phyloP scores from a whole-genome alignment of 352 stramenopile genomes.

The Globisporangium nodosum region DNA sequence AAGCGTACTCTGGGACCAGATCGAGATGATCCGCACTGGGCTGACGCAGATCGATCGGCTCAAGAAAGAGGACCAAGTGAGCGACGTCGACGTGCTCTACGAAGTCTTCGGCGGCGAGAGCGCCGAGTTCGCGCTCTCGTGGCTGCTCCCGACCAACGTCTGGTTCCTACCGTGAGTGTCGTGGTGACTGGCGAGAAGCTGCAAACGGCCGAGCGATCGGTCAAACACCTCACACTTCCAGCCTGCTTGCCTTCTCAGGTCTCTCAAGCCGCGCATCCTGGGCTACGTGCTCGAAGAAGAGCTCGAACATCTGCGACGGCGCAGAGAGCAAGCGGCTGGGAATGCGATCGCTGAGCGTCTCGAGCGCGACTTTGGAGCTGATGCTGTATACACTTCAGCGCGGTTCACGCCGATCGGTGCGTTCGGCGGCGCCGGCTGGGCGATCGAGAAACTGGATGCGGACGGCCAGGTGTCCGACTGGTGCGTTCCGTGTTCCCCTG shows the following conservation, averaged over 20 bases:
- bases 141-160: conserved; percentile 82
- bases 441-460: neutral
- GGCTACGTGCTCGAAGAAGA: conserved; percentile 82
- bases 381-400: neutral
- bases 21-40: conserved; percentile 93
- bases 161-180: conserved; percentile 73
- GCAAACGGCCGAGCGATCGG: too few species aligned
- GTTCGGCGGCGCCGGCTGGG: neutral
- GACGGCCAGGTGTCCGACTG: conserved; percentile 3
- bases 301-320: conserved; percentile 9
- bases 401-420: neutral
- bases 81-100: conserved; percentile 60
- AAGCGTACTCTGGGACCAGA: conserved; percentile 99
- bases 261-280: conserved; percentile 75
- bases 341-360: neutral
- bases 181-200: neutral
- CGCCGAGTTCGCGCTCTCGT: conserved; percentile 58
- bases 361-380: neutral
- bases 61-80: conserved; percentile 75
- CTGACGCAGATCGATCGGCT: conserved; percentile 97
- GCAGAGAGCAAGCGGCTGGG: neutral
- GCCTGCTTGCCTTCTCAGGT: conserved; percentile 22
- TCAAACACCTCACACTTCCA: too few species aligned
- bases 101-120: conserved; percentile 75
- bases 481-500: neutral